A percentile compares a stretch with the other conserved stretches of the same genome.
Evolutionary conservation across 2,329 filamentous ascomycete species (phyloP).

Genomic region (Pseudomassariella vexata): DNA sequence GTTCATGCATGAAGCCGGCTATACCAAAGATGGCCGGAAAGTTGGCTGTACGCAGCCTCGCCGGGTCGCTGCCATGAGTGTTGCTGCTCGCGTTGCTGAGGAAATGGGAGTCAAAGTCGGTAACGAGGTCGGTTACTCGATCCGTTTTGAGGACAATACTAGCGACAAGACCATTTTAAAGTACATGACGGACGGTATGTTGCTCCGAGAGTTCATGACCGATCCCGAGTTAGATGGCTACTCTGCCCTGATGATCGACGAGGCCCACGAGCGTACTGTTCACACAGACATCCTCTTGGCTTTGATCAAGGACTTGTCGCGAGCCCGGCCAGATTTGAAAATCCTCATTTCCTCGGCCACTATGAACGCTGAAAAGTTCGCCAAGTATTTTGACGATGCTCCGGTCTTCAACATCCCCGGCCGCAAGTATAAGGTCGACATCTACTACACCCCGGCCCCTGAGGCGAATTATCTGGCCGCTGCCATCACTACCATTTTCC

Average conservation of each 20-base stretch:
- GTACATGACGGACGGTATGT: slow-evolving; percentile 97
- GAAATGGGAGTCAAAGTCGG: slow-evolving; percentile 89
- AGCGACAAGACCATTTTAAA: slow-evolving; percentile 88
- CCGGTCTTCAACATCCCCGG: slow-evolving; percentile 95
- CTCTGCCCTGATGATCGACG: slow-evolving; percentile 90
- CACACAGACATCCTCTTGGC: slow-evolving; percentile 87
- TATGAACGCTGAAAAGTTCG: slow-evolving; percentile 89
- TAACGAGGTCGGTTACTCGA: slow-evolving; percentile 88
- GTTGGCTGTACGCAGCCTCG: slow-evolving; percentile 92
- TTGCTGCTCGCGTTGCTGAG: slow-evolving; percentile 91
- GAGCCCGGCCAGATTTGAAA: slow-evolving; percentile 79
- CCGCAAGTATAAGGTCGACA: slow-evolving; percentile 80
- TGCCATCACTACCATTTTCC: slow-evolving; percentile 87
- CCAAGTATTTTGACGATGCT: slow-evolving; percentile 83
- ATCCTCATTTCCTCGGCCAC: slow-evolving; percentile 91
- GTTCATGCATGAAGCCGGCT: slow-evolving; percentile 87
- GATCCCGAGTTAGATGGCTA: slow-evolving; percentile 81
- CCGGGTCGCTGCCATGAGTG: slow-evolving; percentile 94
- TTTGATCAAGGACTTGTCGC: slow-evolving; percentile 80
- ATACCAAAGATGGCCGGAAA: slow-evolving; percentile 76
- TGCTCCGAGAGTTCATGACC: slow-evolving; percentile 83
- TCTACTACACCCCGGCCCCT: slow-evolving; percentile 83
- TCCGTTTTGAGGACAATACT: slow-evolving; percentile 90
- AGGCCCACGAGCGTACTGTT: slow-evolving; percentile 91
- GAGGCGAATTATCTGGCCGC: slow-evolving; percentile 93